Base-by-base conservation (phyloP, 2,329 filamentous ascomycete species). In the Calonectria hawksworthii region DNA sequence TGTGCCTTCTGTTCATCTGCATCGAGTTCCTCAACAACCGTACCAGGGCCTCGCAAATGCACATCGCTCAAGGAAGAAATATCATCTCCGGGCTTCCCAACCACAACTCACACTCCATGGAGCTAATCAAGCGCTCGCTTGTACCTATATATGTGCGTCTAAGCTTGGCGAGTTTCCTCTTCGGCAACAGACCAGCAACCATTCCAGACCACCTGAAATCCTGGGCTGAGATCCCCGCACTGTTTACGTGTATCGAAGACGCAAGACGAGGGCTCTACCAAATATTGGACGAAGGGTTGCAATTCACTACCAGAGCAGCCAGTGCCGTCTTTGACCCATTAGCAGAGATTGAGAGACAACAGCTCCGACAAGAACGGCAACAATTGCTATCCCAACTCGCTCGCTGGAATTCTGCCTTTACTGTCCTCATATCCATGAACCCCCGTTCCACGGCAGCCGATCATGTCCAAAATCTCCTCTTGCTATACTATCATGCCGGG, bases 11-110 rank as follows among this genome's bases (percentile, higher is more conserved):
- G 28, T 90, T 91, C 75, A 87, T 89, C 30, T 89, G 89, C 76
- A 87, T 91, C 64, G 90, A 91, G 80, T 89, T 89, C 77, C 83
- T 91, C 73, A 88, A 88, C 41, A 87, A 88, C 47, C 87, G 90
- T 72, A 86, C 87, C 54, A 80, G 81, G 7, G 85, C 86, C 13
- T 87, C 89, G 0, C 84, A 87, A 61, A 82, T 88, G 71, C 87
- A 88, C 64, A 86, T 88, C 21, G 82, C 83, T 21, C 86, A 88
- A 74, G 87, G 87, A 10, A 80, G 87, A 4, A 83, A 86, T 54
- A 86, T 88, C 3, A 82, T 88, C 4, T 82, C 81, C 1, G 82
- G 83, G 13, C 78, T 88, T 9, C 77, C 79, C 0, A 67, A 82
- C 36, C 75, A 76, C 2, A 70, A 76, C 4, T 81, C 82, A 3